A percentile compares a stretch with the other conserved stretches of the same genome.
Evolutionary conservation across 805 yeast species (phyloP).

Genomic region (Candida alai): DNA sequence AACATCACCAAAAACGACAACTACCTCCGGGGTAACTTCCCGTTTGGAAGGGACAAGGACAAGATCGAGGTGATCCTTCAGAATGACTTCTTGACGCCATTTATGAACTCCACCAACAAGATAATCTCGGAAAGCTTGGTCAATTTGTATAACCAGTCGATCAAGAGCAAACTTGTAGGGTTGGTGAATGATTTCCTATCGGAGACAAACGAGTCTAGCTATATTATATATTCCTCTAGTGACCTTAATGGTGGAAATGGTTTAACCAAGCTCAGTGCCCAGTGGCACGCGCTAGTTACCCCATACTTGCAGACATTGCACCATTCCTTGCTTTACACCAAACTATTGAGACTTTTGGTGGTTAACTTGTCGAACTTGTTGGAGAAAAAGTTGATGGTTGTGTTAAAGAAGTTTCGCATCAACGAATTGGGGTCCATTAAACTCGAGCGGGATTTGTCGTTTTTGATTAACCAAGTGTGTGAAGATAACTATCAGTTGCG

Average conservation of each 20-base stretch:
- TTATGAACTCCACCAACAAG: slow-evolving; percentile 29
- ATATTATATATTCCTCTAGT: slow-evolving; percentile 25
- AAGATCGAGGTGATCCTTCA: slow-evolving; percentile 28
- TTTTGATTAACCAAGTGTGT: slow-evolving; percentile 70
- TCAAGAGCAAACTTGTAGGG: slow-evolving; percentile 41
- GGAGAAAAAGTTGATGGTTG: slow-evolving; percentile 64
- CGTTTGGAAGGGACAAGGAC: slow-evolving; percentile 35
- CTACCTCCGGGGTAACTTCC: slow-evolving; percentile 23
- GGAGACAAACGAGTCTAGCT: slow-evolving; percentile 29
- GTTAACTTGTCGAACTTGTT: slow-evolving; percentile 50
- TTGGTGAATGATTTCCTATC: slow-evolving; percentile 43
- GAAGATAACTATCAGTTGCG: slow-evolving; percentile 69
- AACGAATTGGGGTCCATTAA: slow-evolving; percentile 82
- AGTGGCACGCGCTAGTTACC: slow-evolving; percentile 60
- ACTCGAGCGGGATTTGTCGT: slow-evolving; percentile 76
- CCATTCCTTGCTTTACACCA: slow-evolving; percentile 44
- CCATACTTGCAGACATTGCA: slow-evolving; percentile 65
- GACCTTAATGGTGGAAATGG: slow-evolving; percentile 29
- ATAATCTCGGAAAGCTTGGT: slow-evolving; percentile 44
- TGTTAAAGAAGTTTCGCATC: slow-evolving; percentile 54
- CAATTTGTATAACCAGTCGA: slow-evolving; percentile 46
- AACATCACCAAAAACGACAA: slow-evolving; percentile 29
- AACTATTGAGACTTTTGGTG: slow-evolving; percentile 49
- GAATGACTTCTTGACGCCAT: slow-evolving; percentile 31
- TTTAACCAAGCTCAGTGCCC: slow-evolving; percentile 47